These are phyloP conservation scores for Ophiocordyceps camponoti-floridani DNA, from an alignment of 2,329 filamentous ascomycete genomes.

Conservation along the genomic window DNA sequence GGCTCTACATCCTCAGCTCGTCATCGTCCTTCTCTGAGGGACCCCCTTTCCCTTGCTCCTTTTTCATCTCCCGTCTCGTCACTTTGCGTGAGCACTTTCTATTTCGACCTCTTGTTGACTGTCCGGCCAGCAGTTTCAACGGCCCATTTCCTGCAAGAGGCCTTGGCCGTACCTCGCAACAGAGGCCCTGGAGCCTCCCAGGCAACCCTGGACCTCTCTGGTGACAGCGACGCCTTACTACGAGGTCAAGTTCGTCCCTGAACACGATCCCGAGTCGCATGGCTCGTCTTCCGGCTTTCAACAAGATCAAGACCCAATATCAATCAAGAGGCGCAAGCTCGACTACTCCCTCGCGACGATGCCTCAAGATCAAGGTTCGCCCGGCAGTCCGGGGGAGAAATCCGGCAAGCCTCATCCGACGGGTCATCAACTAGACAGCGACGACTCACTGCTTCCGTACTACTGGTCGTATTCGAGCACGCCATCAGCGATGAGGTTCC, in stretches of 20 bases:
- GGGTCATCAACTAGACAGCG: too few species aligned
- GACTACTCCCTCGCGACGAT: constrained; percentile 14
- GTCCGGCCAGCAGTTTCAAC: constrained; percentile 10
- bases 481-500: constrained; percentile 8
- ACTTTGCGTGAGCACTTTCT: too few species aligned
- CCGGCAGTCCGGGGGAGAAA: too few species aligned
- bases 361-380: constrained; percentile 5
- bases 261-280: constrained; percentile 13
- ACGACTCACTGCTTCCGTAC: constrained; percentile 2
- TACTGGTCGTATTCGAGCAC: constrained; percentile 8
- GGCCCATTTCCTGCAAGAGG: constrained; percentile 11
- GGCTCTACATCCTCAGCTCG: too few species aligned
- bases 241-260: constrained; percentile 10
- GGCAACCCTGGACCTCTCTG: constrained; percentile 6
- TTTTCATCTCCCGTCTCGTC: too few species aligned
- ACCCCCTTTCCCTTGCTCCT: too few species aligned
- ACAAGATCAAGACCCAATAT: constrained; percentile 9
- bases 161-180: constrained; percentile 9
- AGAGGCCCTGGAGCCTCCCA: constrained; percentile 8
- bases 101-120: too few species aligned
- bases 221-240: constrained; percentile 9
- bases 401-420: too few species aligned
- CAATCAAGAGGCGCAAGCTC: constrained; percentile 15
- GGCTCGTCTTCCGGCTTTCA: constrained; percentile 13
- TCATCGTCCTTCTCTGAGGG: too few species aligned